phyloP scores from a whole-genome alignment of 2,329 filamentous ascomycete species.

The Curvularia sp. region DNA sequence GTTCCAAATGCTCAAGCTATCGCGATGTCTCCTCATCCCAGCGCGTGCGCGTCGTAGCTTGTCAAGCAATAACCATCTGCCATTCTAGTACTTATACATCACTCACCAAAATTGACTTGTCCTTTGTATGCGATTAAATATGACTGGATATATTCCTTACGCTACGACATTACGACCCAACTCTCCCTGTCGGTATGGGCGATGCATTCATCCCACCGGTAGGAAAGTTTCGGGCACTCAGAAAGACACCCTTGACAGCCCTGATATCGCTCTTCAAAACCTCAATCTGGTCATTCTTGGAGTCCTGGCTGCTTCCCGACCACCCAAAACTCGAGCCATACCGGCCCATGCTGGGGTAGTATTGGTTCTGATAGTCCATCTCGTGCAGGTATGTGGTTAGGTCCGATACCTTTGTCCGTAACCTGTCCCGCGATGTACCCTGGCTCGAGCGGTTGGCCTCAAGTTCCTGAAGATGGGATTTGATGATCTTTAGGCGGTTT shows the following conservation, averaged over 20 bases:
- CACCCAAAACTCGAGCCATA: constrained; percentile 36
- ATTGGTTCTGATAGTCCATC: constrained; percentile 50
- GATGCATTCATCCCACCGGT: constrained; percentile 33
- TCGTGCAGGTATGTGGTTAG: constrained; percentile 69
- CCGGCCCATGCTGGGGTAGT: constrained; percentile 52
- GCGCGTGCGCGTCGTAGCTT: neutral
- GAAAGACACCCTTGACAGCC: constrained; percentile 77
- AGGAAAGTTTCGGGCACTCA: constrained; percentile 76
- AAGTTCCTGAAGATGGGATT: constrained; percentile 59
- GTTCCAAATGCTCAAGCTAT: neutral
- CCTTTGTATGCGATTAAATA: neutral
- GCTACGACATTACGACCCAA: constrained; percentile 19
- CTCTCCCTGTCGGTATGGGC: constrained; percentile 32
- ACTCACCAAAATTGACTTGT: neutral
- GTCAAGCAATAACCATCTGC: neutral
- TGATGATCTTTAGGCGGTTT: constrained; percentile 58
- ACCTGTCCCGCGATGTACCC: constrained; percentile 56
- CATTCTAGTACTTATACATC: neutral
- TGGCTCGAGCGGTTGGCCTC: constrained; percentile 59
- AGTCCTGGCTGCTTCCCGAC: constrained; percentile 50
- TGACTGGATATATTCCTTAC: neutral
- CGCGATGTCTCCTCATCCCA: neutral
- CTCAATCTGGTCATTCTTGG: constrained; percentile 73
- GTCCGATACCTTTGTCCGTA: constrained; percentile 59
- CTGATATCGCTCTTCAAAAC: constrained; percentile 77